Evolutionary conservation across 176 grass and related monocot species (phyloP), one percentile per base, ranked within the genome.

Genomic region (Aegilops speltoides): DNA sequence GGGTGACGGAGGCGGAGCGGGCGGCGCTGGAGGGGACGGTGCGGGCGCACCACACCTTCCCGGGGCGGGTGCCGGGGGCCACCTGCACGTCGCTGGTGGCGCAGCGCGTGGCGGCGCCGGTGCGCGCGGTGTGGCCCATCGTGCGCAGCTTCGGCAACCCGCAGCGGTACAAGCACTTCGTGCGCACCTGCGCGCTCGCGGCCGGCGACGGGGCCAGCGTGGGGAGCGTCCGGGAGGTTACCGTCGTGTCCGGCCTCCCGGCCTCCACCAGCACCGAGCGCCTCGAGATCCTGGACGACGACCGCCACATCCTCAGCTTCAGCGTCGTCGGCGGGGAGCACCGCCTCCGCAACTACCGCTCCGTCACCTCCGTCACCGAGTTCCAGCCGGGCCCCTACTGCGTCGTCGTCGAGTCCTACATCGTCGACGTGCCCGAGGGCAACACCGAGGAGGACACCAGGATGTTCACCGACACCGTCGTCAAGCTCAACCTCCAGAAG

Each of bases 401-500:
- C 74, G 74, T 77, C 46, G 74, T 77, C 74, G 46, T 77, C 26
- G 74, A 77, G 74, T 77, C 74, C 2, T 77, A 77, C 74, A 26
- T 77, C 9, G 74, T 77, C 2, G 74, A 77, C 74, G 74, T 77
- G 26, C 74, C 74, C 46, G 74, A 77, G 2, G 74, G 74, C 16
- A 77, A 77, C 74, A 56, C 74, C 74, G 74, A 77, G 79, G 95
- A 90, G 63, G 92, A 97, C 81, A 95, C 95, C n/a, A 72, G 91
- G 41, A 91, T 97, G 90, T 93, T 93, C 82, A 86, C 90, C 1
- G 92, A 94, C 79, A 89, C 88, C 56, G 95, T 91, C 71, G 95
- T 92, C 63, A 91, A 88, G 86, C 90, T 97, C 76, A 92, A 97
- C 84, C 86, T 97, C 31, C 95, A 95, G 81, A 90, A 92, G 72